A percentile compares a stretch with the other conserved stretches of the same genome.
Evolutionary conservation across 2,329 filamentous ascomycete species (phyloP).

Genomic region (Pestalotiopsis fici): DNA sequence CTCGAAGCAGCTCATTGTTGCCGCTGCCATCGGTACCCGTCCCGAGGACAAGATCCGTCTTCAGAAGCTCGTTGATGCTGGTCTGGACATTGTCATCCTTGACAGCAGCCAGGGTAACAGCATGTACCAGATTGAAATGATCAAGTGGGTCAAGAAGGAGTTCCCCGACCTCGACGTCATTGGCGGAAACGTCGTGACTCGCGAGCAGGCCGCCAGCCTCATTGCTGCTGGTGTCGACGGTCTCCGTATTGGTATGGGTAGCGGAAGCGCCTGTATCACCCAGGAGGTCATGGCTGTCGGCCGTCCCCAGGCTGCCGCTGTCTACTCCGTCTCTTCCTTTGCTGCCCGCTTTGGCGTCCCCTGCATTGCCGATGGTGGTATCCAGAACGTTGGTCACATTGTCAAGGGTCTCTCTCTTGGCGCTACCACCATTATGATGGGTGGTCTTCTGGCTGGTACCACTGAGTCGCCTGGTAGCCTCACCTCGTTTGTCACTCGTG

Average conservation of each 20-base stretch:
- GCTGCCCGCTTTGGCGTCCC: slow-evolving; percentile 93
- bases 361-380: slow-evolving; percentile 95
- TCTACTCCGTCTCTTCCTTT: slow-evolving; percentile 87
- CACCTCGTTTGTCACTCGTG: slow-evolving; percentile 92
- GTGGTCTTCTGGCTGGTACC: slow-evolving; percentile 92
- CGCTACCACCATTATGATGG: slow-evolving; percentile 98
- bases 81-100: slow-evolving; percentile 91
- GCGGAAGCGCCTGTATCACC: slow-evolving; percentile 96
- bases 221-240: slow-evolving; percentile 96
- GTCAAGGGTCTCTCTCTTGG: slow-evolving; percentile 97
- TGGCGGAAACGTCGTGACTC: slow-evolving; percentile 96
- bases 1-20: slow-evolving; percentile 96
- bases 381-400: slow-evolving; percentile 98
- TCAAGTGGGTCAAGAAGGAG: slow-evolving; percentile 90
- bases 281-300: slow-evolving; percentile 99
- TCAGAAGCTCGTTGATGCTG: slow-evolving; percentile 86
- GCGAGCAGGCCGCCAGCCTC: slow-evolving; percentile 88
- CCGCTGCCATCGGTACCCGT: slow-evolving; percentile 92
- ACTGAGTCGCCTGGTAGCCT: slow-evolving; percentile 83
- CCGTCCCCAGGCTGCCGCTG: slow-evolving; percentile 89
- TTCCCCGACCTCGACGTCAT: slow-evolving; percentile 91
- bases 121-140: slow-evolving; percentile 98
- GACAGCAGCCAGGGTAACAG: slow-evolving; percentile 98
- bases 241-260: slow-evolving; percentile 98
- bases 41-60: slow-evolving; percentile 89